A percentile compares a stretch with the other conserved stretches of the same genome.
phyloP scores from a whole-genome alignment of 257 asterid species.

The Hygrophila difformis region DNA sequence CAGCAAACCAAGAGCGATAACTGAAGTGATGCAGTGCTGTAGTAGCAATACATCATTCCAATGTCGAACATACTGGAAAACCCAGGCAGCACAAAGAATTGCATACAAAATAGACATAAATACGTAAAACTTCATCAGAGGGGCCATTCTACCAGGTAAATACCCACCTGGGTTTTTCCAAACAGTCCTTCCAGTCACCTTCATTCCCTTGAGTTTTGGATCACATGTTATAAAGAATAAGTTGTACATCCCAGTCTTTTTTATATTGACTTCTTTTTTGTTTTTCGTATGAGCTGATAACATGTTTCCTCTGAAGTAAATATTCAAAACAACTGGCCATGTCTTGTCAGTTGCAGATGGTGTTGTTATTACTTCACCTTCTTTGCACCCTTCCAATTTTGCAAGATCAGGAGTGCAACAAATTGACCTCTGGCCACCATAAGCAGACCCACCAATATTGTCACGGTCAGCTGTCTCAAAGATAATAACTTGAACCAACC shows the following conservation, averaged over 20 bases:
- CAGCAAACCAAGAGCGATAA: constrained; percentile 80
- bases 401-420: constrained; percentile 98
- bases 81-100: constrained; percentile 64
- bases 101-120: constrained; percentile 68
- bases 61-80: constrained; percentile 66
- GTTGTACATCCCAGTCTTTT: constrained; percentile 89
- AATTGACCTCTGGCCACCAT: constrained; percentile 93
- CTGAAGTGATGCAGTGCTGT: constrained; percentile 83
- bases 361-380: constrained; percentile 70
- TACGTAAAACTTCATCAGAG: constrained; percentile 70
- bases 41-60: constrained; percentile 80
- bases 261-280: constrained; percentile 49
- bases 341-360: constrained; percentile 52
- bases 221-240: constrained; percentile 91
- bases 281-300: constrained; percentile 61
- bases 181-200: constrained; percentile 72
- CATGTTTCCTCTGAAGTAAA: constrained; percentile 51
- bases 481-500: constrained; percentile 72
- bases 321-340: constrained; percentile 76
- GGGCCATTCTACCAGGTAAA: constrained; percentile 97
- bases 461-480: constrained; percentile 94
- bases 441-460: constrained; percentile 93
- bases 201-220: constrained; percentile 71
- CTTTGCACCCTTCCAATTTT: constrained; percentile 85
- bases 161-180: constrained; percentile 94